Percentiles rank a stretch among this genome's conserved stretches.
Evolutionary conservation across 148 eudicot species (phyloP).

Genomic region (Amaranthus cruentus): DNA sequence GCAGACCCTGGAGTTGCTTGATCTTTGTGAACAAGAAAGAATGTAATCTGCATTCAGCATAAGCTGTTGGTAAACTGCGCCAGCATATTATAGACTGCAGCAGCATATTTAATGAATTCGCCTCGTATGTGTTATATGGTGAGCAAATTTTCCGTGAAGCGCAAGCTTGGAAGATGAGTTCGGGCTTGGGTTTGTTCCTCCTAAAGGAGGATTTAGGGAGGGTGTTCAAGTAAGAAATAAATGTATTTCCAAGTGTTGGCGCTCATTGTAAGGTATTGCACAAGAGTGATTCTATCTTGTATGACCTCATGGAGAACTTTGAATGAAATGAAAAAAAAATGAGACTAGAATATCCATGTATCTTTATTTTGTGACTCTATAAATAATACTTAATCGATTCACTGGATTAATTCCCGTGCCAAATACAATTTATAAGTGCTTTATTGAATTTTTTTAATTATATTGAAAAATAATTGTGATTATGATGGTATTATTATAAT

Average conservation of each 20-base stretch:
- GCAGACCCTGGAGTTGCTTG: conserved; percentile 91
- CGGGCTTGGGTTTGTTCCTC: conserved; percentile 36
- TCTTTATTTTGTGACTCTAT: conserved; percentile 19
- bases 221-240: conserved; percentile 33
- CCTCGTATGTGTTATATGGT: conserved; percentile 29
- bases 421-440: background rate
- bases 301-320: conserved; percentile 7
- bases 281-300: conserved; percentile 19
- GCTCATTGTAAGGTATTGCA: conserved; percentile 17
- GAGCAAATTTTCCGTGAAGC: conserved; percentile 49
- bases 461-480: too few species aligned
- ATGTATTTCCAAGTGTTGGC: conserved; percentile 15
- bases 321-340: background rate
- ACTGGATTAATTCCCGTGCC: background rate
- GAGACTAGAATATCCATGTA: conserved; percentile 7
- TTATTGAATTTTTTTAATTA: background rate
- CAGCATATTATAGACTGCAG: conserved; percentile 25
- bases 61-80: conserved; percentile 31
- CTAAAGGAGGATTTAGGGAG: conserved; percentile 22
- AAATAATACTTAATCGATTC: conserved; percentile 1
- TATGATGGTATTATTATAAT: too few species aligned
- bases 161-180: conserved; percentile 57
- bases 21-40: conserved; percentile 94
- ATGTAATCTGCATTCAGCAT: conserved; percentile 32
- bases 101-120: conserved; percentile 30